A percentile compares a stretch with the other conserved stretches of the same genome.
phyloP scores from a whole-genome alignment of 331 rosid species.

The Saraca asoca region DNA sequence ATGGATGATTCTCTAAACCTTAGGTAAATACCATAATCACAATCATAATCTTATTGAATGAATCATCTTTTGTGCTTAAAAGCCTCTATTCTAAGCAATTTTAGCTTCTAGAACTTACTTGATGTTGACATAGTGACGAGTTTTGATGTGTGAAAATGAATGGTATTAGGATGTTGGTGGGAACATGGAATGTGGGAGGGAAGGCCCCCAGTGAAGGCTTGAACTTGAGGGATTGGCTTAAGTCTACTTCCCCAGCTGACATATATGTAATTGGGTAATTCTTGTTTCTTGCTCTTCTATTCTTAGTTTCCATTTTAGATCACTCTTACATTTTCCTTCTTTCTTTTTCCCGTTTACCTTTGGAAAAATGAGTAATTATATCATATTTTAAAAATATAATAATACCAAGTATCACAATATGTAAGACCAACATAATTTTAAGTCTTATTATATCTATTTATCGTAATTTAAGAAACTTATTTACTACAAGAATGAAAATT shows the following conservation, averaged over 20 bases:
- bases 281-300: background rate
- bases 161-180: constrained; percentile 69
- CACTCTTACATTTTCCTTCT: background rate
- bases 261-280: constrained; percentile 78
- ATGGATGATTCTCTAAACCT: constrained; percentile 41
- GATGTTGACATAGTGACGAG: background rate
- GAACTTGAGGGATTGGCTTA: constrained; percentile 75
- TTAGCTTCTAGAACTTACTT: background rate
- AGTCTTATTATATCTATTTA: too few species aligned
- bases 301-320: background rate
- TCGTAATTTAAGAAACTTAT: too few species aligned
- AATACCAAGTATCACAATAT: too few species aligned
- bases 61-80: background rate
- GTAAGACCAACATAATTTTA: too few species aligned
- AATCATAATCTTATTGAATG: constrained; percentile 27
- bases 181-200: constrained; percentile 99
- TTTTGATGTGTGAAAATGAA: background rate
- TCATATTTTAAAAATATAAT: too few species aligned
- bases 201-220: constrained; percentile 66
- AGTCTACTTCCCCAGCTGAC: constrained; percentile 63
- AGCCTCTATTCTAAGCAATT: too few species aligned
- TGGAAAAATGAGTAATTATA: too few species aligned
- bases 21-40: constrained; percentile 48
- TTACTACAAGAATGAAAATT: too few species aligned
- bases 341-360: too few species aligned